Evolutionary conservation across 345 rosid genomes (phyloP), one percentile per base, ranked within the genome.

Genomic region (Firmiana major): DNA sequence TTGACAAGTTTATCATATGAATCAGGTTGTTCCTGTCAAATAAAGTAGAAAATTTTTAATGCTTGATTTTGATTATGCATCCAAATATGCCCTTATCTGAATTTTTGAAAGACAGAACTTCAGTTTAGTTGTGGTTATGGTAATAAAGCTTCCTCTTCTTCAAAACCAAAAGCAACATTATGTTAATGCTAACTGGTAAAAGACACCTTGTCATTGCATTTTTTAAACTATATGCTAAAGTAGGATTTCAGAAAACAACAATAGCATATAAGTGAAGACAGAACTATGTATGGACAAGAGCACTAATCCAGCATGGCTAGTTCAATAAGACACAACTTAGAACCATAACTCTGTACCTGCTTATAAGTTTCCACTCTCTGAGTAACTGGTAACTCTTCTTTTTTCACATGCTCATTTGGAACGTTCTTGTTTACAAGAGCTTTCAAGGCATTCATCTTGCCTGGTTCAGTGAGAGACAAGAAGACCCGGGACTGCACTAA

Each of bases 391-490:
- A 77, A 45, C 17, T 81, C 79, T 75, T 74, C 86, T 65, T 81
- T 81, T 73, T 78, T 84, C 72, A 80, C 67, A 68, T 75, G 74
- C 75, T 83, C 92, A 63, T 78, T 79, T 7, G 85, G 83, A 65
- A 83, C 54, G 4, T 57, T 83, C 84, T 82, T 81, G 70, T 80
- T 85, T 78, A 80, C 87, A 42, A 87, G 89, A 58, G 91, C 86
- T 71, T 84, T 87, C 81, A 88, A 82, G 38, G 91, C 91, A 83
- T 81, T 86, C 85, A 90, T 85, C 81, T 90, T 87, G 24, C 86
- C 81, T 71, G 92, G 92, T 77, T 88, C 90, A 70, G 92, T 89
- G 86, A 93, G 83, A 63, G 92, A 86, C 71, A 67, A 69, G 75
- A 93, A 53, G 58, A 77, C 91, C 77, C 80, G 67, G 77, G 97